phyloP scores from a whole-genome alignment of 1,284 basidiomycete genomes.

The Ceratorhiza oryzae-sativae region DNA sequence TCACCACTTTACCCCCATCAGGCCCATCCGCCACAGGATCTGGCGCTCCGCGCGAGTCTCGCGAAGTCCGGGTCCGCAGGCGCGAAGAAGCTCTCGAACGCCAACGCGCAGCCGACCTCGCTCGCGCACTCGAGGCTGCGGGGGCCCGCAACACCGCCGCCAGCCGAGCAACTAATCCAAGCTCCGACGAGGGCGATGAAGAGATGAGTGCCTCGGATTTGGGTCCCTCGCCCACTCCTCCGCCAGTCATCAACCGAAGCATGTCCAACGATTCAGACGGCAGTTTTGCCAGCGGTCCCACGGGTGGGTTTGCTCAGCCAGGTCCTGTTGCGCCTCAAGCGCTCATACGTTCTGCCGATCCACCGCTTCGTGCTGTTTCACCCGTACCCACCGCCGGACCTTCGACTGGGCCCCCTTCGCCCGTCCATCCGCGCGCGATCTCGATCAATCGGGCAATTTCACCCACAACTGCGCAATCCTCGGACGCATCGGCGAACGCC shows the following conservation, averaged over 20 bases:
- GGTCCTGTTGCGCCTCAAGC: background rate
- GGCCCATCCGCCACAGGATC: conserved; percentile 45
- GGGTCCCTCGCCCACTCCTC: background rate
- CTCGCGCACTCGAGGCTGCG: conserved; percentile 58
- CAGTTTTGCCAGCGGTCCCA: conserved; percentile 11
- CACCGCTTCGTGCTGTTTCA: background rate
- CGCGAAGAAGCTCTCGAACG: conserved; percentile 40
- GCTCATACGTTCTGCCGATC: conserved; percentile 10
- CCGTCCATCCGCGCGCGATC: background rate
- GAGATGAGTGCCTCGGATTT: conserved; percentile 35
- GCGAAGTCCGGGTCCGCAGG: conserved; percentile 40
- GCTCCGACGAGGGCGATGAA: conserved; percentile 37
- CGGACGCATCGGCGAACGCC: conserved; percentile 63
- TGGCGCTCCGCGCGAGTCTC: conserved; percentile 42
- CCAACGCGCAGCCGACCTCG: conserved; percentile 58
- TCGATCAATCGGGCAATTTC: conserved; percentile 19
- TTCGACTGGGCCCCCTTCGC: conserved; percentile 5
- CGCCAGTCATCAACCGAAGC: conserved; percentile 5
- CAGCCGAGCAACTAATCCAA: background rate
- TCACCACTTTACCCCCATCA: conserved; percentile 48
- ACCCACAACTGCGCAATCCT: conserved; percentile 28
- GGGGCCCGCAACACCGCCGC: background rate
- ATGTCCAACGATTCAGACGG: conserved; percentile 22
- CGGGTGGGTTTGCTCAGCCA: conserved; percentile 21
- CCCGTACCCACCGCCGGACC: conserved; percentile 15